Percentiles rank a stretch among this genome's conserved stretches.
Conservation (phyloP, 441 rosid species). For the Mallotus japonicus region DNA sequence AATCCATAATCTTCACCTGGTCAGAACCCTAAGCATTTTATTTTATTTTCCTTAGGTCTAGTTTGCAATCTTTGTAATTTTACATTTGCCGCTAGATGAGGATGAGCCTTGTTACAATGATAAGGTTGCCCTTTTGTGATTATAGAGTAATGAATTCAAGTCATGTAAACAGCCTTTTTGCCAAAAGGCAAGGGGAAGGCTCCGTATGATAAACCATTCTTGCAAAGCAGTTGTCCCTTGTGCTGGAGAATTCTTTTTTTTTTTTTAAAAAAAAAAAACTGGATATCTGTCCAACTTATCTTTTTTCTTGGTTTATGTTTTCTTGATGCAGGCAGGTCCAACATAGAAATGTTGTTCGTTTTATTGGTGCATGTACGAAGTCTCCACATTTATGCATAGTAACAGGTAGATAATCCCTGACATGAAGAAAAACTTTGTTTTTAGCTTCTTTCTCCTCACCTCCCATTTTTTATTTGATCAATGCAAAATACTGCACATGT, state of each 20-base stretch:
- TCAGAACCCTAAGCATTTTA: slow-evolving; percentile 3
- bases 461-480: not conserved
- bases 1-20: not conserved
- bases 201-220: no score
- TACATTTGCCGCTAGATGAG: not conserved
- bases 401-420: slow-evolving; percentile 46
- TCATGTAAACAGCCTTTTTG: no score
- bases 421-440: not conserved
- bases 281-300: not conserved
- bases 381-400: slow-evolving; percentile 66
- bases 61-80: not conserved
- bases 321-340: slow-evolving; percentile 53
- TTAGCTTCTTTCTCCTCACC: not conserved
- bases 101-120: no score
- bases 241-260: not conserved
- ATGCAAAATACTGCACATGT: not conserved
- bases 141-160: no score
- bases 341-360: slow-evolving; percentile 64
- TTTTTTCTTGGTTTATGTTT: not conserved
- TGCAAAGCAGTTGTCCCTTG: not conserved
- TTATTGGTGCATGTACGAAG: slow-evolving; percentile 68
- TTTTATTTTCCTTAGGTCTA: not conserved
- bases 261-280: not conserved
- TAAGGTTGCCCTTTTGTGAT: no score
- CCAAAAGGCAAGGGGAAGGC: no score